phyloP scores from a whole-genome alignment of 2,329 filamentous ascomycete species.

The Fusarium burgessii region DNA sequence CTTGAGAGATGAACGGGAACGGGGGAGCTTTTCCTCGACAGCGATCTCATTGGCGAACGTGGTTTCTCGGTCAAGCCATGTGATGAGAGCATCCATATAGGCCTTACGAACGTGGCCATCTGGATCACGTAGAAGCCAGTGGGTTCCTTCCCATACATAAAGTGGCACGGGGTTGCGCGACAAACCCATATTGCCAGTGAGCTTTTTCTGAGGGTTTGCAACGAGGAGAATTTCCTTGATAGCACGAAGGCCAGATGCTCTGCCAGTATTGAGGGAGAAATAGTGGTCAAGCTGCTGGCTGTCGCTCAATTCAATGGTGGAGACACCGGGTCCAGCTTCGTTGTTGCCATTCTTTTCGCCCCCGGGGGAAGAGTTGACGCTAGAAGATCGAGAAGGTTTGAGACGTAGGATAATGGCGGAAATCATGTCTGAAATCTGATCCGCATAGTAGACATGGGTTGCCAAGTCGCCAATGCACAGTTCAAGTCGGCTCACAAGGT shows the following conservation, averaged over 20 bases:
- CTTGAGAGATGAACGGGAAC: conserved; percentile 58
- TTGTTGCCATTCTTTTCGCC: conserved; percentile 60
- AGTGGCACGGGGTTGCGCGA: conserved; percentile 81
- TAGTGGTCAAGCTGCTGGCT: conserved; percentile 63
- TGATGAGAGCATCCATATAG: conserved; percentile 84
- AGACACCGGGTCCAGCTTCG: conserved; percentile 52
- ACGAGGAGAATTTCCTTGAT: conserved; percentile 86
- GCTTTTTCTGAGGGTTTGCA: conserved; percentile 76
- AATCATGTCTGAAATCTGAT: conserved; percentile 96
- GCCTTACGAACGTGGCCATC: conserved; percentile 83
- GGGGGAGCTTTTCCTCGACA: conserved; percentile 65
- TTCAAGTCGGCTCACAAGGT: conserved; percentile 78
- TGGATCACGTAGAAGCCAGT: conserved; percentile 88
- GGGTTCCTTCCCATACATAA: conserved; percentile 94
- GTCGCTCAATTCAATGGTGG: conserved; percentile 56
- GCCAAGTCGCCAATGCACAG: conserved; percentile 90
- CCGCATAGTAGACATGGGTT: conserved; percentile 95
- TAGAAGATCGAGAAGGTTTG: conserved; percentile 69
- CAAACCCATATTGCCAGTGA: conserved; percentile 70
- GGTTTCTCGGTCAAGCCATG: conserved; percentile 88
- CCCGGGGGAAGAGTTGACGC: conserved; percentile 57
- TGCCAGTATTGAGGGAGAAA: conserved; percentile 66
- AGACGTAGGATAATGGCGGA: conserved; percentile 81
- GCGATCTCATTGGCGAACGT: conserved; percentile 73
- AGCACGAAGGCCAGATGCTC: conserved; percentile 76